Base-by-base conservation (phyloP, 2,329 filamentous ascomycete genomes). In the Colletotrichum sp. region DNA sequence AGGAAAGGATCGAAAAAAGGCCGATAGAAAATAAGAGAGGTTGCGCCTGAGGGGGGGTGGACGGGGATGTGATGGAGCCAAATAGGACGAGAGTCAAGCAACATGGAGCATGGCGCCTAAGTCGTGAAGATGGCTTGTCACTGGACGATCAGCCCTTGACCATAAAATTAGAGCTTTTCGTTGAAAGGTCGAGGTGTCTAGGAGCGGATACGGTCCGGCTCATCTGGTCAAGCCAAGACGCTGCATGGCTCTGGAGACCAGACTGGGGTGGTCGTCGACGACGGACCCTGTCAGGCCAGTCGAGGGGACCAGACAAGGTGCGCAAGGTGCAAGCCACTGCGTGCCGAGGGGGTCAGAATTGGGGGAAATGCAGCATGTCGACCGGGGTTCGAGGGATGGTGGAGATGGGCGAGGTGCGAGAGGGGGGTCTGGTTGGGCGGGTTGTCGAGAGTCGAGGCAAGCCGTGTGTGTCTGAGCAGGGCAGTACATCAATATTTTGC, bases 91-190 rank as follows among this genome's bases (percentile, higher is more conserved):
- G 82, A 84, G 83, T 83, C 83, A 84, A 76, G 64, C 70, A 76
- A 73, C 70, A 76, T 76, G 73, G 84, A 86, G 83, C 80, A 83
- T 82, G 85, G 87, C 87, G 87, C 84, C 84, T 87, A 87, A 80
- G 80, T 81, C 79, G 79, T 81, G 81, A 82, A 82, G 79, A 81
- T 82, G 83, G 82, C 82, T 81, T 85, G 84, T 86, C 82, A 87
- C 82, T 87, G 87, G 87, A 84, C 81, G 83, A 80, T 79, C 70
- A 78, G 76, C 78, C 78, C 80, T 78, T 82, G 80, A 77, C 80
- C 82, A 86, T 87, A 85, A 88, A 86, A 88, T 87, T 86, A 88
- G 85, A 83, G 84, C 72, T 70, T 63, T 30, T 69, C 71, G 24
- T 64, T 76, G 68, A 67, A 75, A 30, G 71, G 75, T 71, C 71